Evolutionary conservation across 2,329 filamentous ascomycete species (phyloP), one percentile per base, ranked within the genome.

Genomic region (Passalora sequoiae): DNA sequence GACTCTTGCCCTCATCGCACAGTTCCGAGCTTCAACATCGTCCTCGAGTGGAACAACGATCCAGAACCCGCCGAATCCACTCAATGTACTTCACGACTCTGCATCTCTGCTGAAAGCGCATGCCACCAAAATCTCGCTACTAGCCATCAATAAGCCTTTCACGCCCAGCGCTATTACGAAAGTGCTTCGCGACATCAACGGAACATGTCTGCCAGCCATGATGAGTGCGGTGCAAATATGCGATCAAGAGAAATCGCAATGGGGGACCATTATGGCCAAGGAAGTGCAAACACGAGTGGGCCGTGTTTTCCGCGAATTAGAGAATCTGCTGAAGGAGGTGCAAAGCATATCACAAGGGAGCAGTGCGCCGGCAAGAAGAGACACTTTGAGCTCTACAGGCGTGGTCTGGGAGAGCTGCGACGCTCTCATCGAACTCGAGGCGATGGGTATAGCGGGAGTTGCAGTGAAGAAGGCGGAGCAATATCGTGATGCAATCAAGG

Each of bases 371-470:
- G 24, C 24, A 56, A 64, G 41, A 55, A 66, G 63, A 65, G 75
- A 70, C 55, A 73, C 64, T 50, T 69, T 81, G 40, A 74, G 78
- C 4, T 72, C 78, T 1, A 92, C 89, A 0, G 89, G 87, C 8
- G 73, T 89, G 4, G 69, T 94, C 1, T 96, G 89, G 89, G 78
- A 85, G 42, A 77, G 81, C 5, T 96, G 89, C 58, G 89, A 96
- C 65, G 75, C 77, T 6, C 61, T 94, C 12, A 68, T 80, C 2
- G 71, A 72, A 6, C 67, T 94, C 28, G 77, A 81, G 37, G 73
- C 72, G 4, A 67, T 80, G 17, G 89, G 88, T 0, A 75, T 94
- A 4, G 77, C 76, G 0, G 86, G 83, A 0, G 71, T 89, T 44
- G 74, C 91, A 35, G 74, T 84, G 0, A 72, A 76, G 53, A 89